Evolutionary conservation across 1,139 yeast species (phyloP), one percentile per base, ranked within the genome.

Genomic region (Pichia sp.): DNA sequence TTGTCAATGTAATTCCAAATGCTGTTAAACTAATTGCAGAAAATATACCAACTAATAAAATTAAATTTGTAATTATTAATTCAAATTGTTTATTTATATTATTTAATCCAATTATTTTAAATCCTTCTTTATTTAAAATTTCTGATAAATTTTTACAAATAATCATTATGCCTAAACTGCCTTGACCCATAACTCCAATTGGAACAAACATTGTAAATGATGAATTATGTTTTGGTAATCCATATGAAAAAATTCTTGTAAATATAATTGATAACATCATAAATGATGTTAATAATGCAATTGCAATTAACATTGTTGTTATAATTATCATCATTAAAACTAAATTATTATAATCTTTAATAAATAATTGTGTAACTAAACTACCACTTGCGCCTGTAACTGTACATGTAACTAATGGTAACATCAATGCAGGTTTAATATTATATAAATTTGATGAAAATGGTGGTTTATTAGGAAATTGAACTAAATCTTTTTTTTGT

Each of bases 141-240:
- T 49, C 41, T 3, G 55, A 55, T 30, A 61, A 39, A 38, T 55
- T 51, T 3, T 51, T 37, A 38, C 46, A 54, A 30, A 48, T 55
- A 11, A 81, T 66, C 55, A 83, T 66, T 11, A 84, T 72, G 3
- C 85, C 85, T 63, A 71, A 86, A 2, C 87, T 77, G 3, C 94
- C 95, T 66, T 88, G 96, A 27, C 96, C 96, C 62, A 85, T 66
- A 30, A 82, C 79, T 25, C 89, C 92, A 41, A 82, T 68, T 7
- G 86, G 83, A 47, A 81, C 71, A 61, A 83, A 81, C 50, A 74
- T 64, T 26, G 85, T 71, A 59, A 81, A 79, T 32, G 78, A 66
- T 28, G 63, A 61, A 3, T 54, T 44, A 47, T 69, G 66, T 3
- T 73, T 65, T 0, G 95, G 95, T 35, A 84, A 64, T 53, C 82